Evolutionary conservation across 768 basidiomycete species (phyloP), one percentile per base, ranked within the genome.

Genomic region (Phylloporus sp.): DNA sequence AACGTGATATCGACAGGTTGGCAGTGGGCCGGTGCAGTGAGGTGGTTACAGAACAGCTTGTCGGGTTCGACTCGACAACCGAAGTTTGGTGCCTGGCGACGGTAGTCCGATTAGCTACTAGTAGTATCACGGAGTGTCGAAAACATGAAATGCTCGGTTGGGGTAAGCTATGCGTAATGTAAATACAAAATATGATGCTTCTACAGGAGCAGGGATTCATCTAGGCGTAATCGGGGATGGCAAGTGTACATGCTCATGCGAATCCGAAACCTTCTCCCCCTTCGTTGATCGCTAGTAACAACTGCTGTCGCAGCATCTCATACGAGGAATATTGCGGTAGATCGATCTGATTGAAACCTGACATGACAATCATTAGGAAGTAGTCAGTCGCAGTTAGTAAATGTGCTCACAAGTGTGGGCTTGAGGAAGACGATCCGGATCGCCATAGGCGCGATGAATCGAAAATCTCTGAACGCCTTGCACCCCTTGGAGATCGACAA

Each of bases 221-320:
- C 53, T 62, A 55, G 23, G 33, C 46, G 23, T 42, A 38, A 36
- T 40, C 26, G 36, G 23, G 24, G 26, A 41, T n/a, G n/a, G n/a
- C 48, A 36, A 41, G 23, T 28, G 35, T 44, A 44, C 48, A 56
- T 49, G 31, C 39, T 60, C 39, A 81, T 53, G 77, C 79, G 66
- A 94, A 94, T 42, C 90, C 95, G 66, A 98, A 98, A 35, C 91
- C 91, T 71, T 94, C 91, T 18, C 90, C 90, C 41, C 93, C 94
- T 67, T 98, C 96, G 58, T 88, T 92, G 61, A 98, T 95, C 28
- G 95, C 91, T 53, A 95, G 74, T 44, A 94, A 68, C 29, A 99
- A 67, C 64, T 90, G 90, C 53, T 89, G 87, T 22, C 96, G 82
- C 52, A 99, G 78, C 79, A 93, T 93, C 64, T 99, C 96, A 61